Base-by-base conservation (phyloP, 1,139 yeast genomes). In the Kodamaea sp. region DNA sequence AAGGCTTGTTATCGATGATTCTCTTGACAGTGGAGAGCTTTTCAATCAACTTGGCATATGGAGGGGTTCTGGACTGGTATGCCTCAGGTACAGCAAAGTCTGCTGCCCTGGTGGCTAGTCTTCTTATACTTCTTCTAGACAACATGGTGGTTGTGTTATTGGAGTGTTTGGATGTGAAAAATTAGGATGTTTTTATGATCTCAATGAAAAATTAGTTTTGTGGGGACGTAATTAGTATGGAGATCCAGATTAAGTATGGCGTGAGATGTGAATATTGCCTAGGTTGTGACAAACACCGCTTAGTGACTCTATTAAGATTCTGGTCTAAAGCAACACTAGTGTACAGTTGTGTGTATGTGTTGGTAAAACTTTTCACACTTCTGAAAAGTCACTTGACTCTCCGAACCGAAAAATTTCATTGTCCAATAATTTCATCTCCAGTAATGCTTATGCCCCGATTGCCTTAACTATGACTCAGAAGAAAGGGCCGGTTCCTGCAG, bases 31-130 rank as follows among this genome's bases (percentile, higher is more conserved):
- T 59, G 5, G 64, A 59, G 42, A 92, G 71, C 34, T 84, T 85
- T 21, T 68, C 63, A 32, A 86, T 65, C 43, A 92, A 73, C 59
- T 83, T 83, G 27, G 79, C 78, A 57, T 90, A 92, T 12, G 97
- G 97, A 6, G 97, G 97, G 21, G 89, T 77, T 57, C 95, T 75
- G 16, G 87, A 65, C 53, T 67, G 66, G 55, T 61, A 80, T 34
- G 80, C 85, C 21, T 65, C 54, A 4, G 95, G 88, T 12, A 83
- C 76, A 16, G 59, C 43, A 27, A 59, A 45, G 27, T 34, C 47
- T 31, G 49, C 46, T 19, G 70, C 64, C 31, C 51, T 57, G 10
- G 73, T 66, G 26, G 73, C 73, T 33, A 66, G 53, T 15, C 44
- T 41, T 43, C 70, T 53, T 15, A 38, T 31, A 13, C 35, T 40